Evolutionary conservation across 352 stramenopile genomes (phyloP).

Genomic region (Phytopythium chamaehyphon): DNA sequence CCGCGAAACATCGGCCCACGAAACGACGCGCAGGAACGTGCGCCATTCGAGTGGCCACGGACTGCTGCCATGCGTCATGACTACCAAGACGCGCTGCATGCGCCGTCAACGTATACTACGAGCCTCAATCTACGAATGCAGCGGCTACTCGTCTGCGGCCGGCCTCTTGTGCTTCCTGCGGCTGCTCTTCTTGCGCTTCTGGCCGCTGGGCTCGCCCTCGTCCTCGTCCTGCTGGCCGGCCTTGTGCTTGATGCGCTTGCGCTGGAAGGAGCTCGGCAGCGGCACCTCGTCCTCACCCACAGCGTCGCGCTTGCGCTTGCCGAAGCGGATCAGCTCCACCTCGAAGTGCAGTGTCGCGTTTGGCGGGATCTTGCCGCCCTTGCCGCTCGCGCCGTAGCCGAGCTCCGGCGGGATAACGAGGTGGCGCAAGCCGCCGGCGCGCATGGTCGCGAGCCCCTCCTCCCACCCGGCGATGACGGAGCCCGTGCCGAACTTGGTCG

Average conservation of each 20-base stretch:
- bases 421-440: conserved; percentile 43
- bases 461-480: conserved; percentile 80
- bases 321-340: conserved; percentile 72
- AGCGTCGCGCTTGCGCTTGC: conserved; percentile 62
- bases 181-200: conserved; percentile 38
- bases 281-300: conserved; percentile 61
- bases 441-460: conserved; percentile 77
- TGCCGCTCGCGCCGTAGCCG: conserved; percentile 57
- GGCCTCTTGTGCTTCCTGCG: conserved; percentile 37
- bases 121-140: too few species aligned
- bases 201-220: conserved; percentile 13
- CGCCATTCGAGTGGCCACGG: too few species aligned
- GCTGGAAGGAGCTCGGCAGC: conserved; percentile 67
- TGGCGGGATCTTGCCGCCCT: conserved; percentile 72
- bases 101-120: background rate
- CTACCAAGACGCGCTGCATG: too few species aligned
- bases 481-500: conserved; percentile 50
- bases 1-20: conserved; percentile 1
- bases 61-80: too few species aligned
- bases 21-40: conserved; percentile 25
- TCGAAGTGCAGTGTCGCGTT: conserved; percentile 79
- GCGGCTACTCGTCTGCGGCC: background rate
- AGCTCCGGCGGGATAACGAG: conserved; percentile 65
- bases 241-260: conserved; percentile 54
- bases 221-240: conserved; percentile 11